Percentiles rank a stretch among this genome's conserved stretches.
Conservation (phyloP, 2,329 filamentous ascomycete genomes). For the Exophiala sideris region DNA sequence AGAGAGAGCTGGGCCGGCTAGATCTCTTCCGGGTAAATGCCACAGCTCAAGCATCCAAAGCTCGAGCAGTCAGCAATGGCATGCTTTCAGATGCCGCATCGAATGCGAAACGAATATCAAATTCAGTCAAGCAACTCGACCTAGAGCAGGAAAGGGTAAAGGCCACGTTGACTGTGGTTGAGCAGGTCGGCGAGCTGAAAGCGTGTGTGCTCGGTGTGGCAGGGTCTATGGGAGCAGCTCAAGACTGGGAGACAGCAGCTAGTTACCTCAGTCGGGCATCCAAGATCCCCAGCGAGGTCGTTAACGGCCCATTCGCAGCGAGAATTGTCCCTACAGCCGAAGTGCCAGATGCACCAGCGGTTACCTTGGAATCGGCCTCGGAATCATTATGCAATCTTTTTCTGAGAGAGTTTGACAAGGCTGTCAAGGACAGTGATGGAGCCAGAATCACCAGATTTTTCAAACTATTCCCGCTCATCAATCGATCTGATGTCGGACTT, state of each 20-base stretch:
- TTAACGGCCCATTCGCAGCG: conserved; percentile 80
- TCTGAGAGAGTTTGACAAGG: conserved; percentile 90
- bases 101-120: conserved; percentile 80
- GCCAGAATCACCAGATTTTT: conserved; percentile 93
- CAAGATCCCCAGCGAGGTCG: conserved; percentile 74
- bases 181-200: conserved; percentile 95
- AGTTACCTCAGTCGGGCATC: conserved; percentile 81
- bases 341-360: conserved; percentile 83
- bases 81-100: conserved; percentile 85
- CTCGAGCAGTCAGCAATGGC: conserved; percentile 78
- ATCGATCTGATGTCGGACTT: conserved; percentile 78
- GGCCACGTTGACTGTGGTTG: conserved; percentile 84
- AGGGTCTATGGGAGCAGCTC: conserved; percentile 93
- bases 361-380: conserved; percentile 81
- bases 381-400: conserved; percentile 90
- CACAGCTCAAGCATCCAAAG: conserved; percentile 79
- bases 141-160: conserved; percentile 88
- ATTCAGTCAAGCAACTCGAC: conserved; percentile 82
- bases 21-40: conserved; percentile 86
- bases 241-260: conserved; percentile 97
- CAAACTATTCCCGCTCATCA: conserved; percentile 94
- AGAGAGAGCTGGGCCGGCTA: conserved; percentile 79
- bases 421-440: conserved; percentile 80
- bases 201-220: conserved; percentile 92
- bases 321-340: conserved; percentile 93